Evolutionary conservation across 2,329 filamentous ascomycete genomes (phyloP).

Genomic region (Talaromyces verruculosus): DNA sequence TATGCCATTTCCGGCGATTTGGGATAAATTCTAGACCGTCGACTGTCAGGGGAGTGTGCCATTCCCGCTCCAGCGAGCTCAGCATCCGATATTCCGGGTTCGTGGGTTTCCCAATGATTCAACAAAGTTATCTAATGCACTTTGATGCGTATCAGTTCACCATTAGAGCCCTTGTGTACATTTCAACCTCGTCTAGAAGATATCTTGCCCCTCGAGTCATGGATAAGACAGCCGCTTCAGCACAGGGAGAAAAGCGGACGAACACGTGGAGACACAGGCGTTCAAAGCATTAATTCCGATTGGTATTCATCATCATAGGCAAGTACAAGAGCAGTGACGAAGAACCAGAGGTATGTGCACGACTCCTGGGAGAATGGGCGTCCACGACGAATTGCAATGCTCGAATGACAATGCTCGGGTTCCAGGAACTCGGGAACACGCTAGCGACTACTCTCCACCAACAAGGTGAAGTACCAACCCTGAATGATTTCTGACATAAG

Average conservation of each 20-base stretch:
- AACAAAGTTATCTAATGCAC: not conserved
- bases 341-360: not conserved
- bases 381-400: not conserved
- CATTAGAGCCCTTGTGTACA: not conserved
- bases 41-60: not conserved
- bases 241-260: not conserved
- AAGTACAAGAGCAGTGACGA: not conserved
- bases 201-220: not conserved
- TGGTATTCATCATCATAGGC: not conserved
- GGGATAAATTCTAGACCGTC: not conserved
- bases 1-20: conserved; percentile 17
- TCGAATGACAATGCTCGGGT: not conserved
- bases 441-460: not conserved
- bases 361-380: not conserved
- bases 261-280: conserved; percentile 14
- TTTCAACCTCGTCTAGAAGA: not conserved
- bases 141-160: not conserved
- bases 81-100: not conserved
- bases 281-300: not conserved
- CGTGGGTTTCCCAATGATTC: not conserved
- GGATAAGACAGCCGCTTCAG: not conserved
- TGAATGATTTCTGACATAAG: not conserved
- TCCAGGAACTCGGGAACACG: not conserved
- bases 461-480: not conserved
- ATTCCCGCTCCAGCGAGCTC: too few relatives aligned